Evolutionary conservation across 2,329 filamentous ascomycete genomes (phyloP), one percentile per base, ranked within the genome.

Genomic region (Helotiales sp.): DNA sequence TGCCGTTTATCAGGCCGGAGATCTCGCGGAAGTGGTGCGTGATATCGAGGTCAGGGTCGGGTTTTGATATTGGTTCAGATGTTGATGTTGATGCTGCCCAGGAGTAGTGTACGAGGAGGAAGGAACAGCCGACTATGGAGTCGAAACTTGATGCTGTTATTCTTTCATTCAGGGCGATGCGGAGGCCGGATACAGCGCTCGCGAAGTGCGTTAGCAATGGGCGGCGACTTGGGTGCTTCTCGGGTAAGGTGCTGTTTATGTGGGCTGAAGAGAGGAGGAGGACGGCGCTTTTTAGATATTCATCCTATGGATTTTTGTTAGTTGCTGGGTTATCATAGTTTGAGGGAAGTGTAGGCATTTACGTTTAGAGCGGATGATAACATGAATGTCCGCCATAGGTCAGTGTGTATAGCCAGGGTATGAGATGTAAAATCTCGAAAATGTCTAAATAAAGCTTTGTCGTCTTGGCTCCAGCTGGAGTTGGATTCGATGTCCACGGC

Each of bases 271-370:
- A 47, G 2, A 68, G 26, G 2, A 68, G 60, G 13, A 65, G 37
- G 5, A 68, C 47, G 4, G 59, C 63, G 52, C 55, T 65, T 59
- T 61, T 68, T 3, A 68, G 47, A 26, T 52, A 65, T 4, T 68
- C 66, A 26, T 65, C 24, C 64, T 66, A 32, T 2, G 5, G 22
- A 45, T 8, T n/a, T n/a, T n/a, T n/a, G 22, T 63, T 47, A 66
- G 60, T n/a, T 17, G 34, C n/a, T 30, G 30, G 17, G 11, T 26
- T 22, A 7, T 15, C 10, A 17, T n/a, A 17, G 3, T n/a, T 15
- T 7, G 10, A 13, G 10, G 10, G 11, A 24, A 13, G 22, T 10
- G 11, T 5, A 37, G 10, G 15, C 8, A 17, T 20, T 43, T 52
- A 66, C 64, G 26, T 65, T 47, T n/a, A 55, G 30, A 24, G 63